Percentiles rank a stretch among this genome's conserved stretches.
Evolutionary conservation across 2,329 filamentous ascomycete species (phyloP).

Genomic region (Didymella pomorum): DNA sequence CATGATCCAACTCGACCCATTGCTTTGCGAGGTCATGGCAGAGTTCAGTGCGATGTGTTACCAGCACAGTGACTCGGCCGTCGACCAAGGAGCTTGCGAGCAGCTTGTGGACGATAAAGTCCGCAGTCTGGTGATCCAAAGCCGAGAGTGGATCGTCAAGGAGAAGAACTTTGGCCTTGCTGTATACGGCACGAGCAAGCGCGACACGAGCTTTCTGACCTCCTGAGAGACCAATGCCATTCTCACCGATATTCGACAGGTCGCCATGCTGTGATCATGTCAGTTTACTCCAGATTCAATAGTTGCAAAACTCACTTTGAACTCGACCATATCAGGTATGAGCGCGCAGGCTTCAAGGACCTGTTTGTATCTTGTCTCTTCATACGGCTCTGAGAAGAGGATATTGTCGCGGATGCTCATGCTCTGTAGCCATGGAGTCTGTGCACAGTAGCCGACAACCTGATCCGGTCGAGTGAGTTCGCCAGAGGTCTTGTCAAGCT

Average conservation of each 20-base stretch:
- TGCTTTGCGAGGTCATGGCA: constrained; percentile 77
- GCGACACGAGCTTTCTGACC: constrained; percentile 68
- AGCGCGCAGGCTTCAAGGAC: constrained; percentile 72
- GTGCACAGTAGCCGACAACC: constrained; percentile 69
- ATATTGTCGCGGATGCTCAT: constrained; percentile 76
- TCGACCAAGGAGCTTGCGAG: constrained; percentile 64
- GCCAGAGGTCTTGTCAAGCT: constrained; percentile 63
- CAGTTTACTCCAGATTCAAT: background rate
- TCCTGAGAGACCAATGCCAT: constrained; percentile 67
- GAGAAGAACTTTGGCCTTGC: constrained; percentile 61
- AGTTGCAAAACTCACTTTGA: constrained; percentile 54
- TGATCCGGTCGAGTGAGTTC: constrained; percentile 62
- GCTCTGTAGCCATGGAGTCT: constrained; percentile 73
- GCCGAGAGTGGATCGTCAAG: constrained; percentile 68
- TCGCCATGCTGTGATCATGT: constrained; percentile 59
- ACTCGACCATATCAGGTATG: constrained; percentile 66
- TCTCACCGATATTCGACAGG: constrained; percentile 67
- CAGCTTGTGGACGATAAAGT: constrained; percentile 66
- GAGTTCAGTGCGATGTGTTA: constrained; percentile 73
- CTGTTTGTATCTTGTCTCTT: constrained; percentile 72
- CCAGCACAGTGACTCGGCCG: constrained; percentile 64
- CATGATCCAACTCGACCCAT: constrained; percentile 73
- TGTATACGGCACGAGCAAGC: constrained; percentile 68
- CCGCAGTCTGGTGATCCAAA: constrained; percentile 70
- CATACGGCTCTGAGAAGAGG: constrained; percentile 70